Base-by-base conservation (phyloP, 352 stramenopile species). In the Salisapilia sapeloensis region DNA sequence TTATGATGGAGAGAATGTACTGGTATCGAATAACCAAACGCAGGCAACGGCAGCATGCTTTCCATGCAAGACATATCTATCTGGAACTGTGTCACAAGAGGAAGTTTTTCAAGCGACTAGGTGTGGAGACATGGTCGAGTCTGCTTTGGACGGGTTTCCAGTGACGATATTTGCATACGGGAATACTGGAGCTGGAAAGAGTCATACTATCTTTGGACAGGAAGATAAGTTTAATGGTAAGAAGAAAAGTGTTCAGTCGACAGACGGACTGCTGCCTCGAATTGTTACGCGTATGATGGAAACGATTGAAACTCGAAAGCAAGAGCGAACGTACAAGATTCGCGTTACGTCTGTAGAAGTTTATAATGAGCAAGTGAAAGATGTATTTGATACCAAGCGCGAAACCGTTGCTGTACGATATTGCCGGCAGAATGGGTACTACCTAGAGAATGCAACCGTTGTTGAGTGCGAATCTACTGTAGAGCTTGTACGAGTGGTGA, bases 81-180 rank as follows among this genome's bases (percentile, higher is more conserved):
- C 56, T 2, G 46, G 52, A 0, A 38, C 40, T 4, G 45, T 54
- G 13, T 38, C 46, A 0, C 69, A 84, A 30, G 32, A 63, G 8
- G 50, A 70, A 5, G 49, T 79, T n/a, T 84, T 80, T 33, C 50
- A 62, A 1, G 46, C 52, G 24, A 55, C 77, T 20, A 29, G 47
- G 4, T 46, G 40, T 6, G 49, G 44, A n/a, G 44, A 72, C 4
- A 44, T 84, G 6, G 48, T 81, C 4, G 42, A 60, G 14, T 38
- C 57, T 4, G 69, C 65, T 2, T 38, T 84, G 3, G 55, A 78
- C 3, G 69, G 64, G 15, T 84, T 70, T 30, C 59, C 69, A 0
- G 63, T 79, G 11, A 84, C 69, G 16, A 62, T 84, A 19, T 81
- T 84, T 33, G 64, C 69, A 14, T 84, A 84, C 23, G 69, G 69